A percentile compares a stretch with the other conserved stretches of the same genome.
These are phyloP conservation scores for Kazachstania bromeliacearum DNA, from an alignment of 805 yeast species.

Conservation along the genomic window DNA sequence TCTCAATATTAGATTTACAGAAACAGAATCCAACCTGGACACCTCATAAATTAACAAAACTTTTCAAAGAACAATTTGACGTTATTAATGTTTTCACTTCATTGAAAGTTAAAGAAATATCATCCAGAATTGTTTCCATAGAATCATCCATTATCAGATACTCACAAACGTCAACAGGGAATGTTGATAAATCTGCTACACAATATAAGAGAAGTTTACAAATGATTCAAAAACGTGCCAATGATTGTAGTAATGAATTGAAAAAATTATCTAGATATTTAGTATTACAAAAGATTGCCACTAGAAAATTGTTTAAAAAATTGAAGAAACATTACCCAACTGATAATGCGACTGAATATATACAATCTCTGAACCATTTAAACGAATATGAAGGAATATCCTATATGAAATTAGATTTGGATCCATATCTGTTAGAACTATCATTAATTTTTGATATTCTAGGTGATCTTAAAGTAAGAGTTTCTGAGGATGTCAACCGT, in stretches of 20 bases:
- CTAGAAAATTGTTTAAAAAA: slow-evolving; percentile 52
- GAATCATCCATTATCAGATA: slow-evolving; percentile 19
- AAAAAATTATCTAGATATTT: slow-evolving; percentile 49
- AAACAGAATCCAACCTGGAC: background rate
- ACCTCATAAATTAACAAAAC: slow-evolving; percentile 4
- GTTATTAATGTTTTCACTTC: slow-evolving; percentile 21
- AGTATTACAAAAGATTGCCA: slow-evolving; percentile 51
- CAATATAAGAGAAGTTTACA: slow-evolving; percentile 9
- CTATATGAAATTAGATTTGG: slow-evolving; percentile 40
- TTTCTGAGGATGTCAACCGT: too few species aligned
- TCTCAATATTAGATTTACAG: slow-evolving; percentile 25
- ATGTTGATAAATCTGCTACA: background rate
- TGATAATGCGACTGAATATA: slow-evolving; percentile 10
- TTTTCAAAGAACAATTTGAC: slow-evolving; percentile 20
- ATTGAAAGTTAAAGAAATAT: slow-evolving; percentile 24
- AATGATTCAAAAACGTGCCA: slow-evolving; percentile 12
- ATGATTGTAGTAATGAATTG: slow-evolving; percentile 29
- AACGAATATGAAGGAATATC: slow-evolving; percentile 34
- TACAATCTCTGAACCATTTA: slow-evolving; percentile 11
- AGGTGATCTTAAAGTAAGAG: slow-evolving; percentile 10
- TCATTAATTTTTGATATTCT: slow-evolving; percentile 36
- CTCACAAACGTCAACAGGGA: slow-evolving; percentile 3
- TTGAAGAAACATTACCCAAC: slow-evolving; percentile 23
- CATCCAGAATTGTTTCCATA: slow-evolving; percentile 21
- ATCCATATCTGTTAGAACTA: slow-evolving; percentile 40